These are phyloP conservation scores for Hyphopichia wangnamkhiaoensis DNA, from an alignment of 1,139 yeast species.

Conservation along the genomic window DNA sequence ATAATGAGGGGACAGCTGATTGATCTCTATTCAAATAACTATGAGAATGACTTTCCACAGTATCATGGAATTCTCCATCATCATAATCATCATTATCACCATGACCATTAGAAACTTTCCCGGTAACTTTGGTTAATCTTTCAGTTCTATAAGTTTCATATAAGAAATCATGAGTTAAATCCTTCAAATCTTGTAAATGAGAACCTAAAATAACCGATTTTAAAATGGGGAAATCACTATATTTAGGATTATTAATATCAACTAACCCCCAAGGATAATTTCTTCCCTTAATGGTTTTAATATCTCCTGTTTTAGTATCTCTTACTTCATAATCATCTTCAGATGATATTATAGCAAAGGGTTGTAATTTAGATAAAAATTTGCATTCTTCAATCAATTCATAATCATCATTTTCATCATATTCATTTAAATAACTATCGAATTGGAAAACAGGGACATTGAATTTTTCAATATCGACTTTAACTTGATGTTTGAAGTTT, in stretches of 20 bases:
- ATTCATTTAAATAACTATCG: slow-evolving; percentile 44
- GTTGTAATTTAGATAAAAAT: slow-evolving; percentile 71
- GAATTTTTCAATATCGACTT: slow-evolving; percentile 73
- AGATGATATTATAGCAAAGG: slow-evolving; percentile 87
- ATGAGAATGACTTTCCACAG: slow-evolving; percentile 21
- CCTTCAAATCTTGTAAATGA: slow-evolving; percentile 92
- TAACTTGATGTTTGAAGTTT: slow-evolving; percentile 52
- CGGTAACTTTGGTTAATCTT: slow-evolving; percentile 60
- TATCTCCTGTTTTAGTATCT: slow-evolving; percentile 57
- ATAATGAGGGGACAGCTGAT: slow-evolving; percentile 57
- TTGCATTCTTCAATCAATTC: slow-evolving; percentile 83
- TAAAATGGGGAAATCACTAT: slow-evolving; percentile 81
- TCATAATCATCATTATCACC: slow-evolving; percentile 31
- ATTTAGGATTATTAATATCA: slow-evolving; percentile 77
- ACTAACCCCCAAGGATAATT: slow-evolving; percentile 94
- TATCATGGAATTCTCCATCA: slow-evolving; percentile 32
- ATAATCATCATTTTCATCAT: slow-evolving; percentile 59
- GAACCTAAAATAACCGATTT: slow-evolving; percentile 84
- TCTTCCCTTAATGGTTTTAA: slow-evolving; percentile 67
- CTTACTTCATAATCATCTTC: slow-evolving; percentile 49
- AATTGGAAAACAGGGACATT: slow-evolving; percentile 85
- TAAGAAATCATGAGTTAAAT: slow-evolving; percentile 85
- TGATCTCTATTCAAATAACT: slow-evolving; percentile 4
- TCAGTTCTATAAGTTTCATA: slow-evolving; percentile 94
- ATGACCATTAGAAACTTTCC: slow-evolving; percentile 38